Evolutionary conservation across 331 rosid species (phyloP).

Genomic region (Arachis monticola): DNA sequence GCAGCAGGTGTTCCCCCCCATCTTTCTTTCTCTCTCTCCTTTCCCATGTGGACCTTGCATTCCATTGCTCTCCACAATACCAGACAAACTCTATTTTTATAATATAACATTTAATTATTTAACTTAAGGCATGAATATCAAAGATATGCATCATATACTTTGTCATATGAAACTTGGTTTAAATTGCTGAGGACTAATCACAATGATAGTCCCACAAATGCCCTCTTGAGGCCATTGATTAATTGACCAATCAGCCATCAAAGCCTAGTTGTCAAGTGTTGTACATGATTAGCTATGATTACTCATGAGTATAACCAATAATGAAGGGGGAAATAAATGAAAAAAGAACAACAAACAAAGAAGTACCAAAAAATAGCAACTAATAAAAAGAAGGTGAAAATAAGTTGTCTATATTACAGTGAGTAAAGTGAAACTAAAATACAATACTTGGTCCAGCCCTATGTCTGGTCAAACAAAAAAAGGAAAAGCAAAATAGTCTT

Average conservation of each 20-base stretch:
- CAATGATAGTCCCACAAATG: background rate
- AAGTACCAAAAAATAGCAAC: slow-evolving; percentile 22
- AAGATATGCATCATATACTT: too few relatives aligned
- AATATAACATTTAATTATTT: too few relatives aligned
- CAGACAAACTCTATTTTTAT: slow-evolving; percentile 30
- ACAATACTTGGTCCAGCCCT: slow-evolving; percentile 38
- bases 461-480: slow-evolving; percentile 51
- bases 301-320: slow-evolving; percentile 9
- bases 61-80: slow-evolving; percentile 11
- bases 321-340: background rate
- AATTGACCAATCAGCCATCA: background rate
- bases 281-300: background rate
- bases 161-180: background rate
- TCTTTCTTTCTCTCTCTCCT: background rate
- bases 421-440: background rate
- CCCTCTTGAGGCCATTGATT: background rate
- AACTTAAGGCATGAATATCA: too few relatives aligned
- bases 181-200: background rate
- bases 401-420: slow-evolving; percentile 36
- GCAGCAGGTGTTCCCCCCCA: slow-evolving; percentile 42
- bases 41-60: slow-evolving; percentile 39
- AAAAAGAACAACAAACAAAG: background rate
- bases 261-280: background rate
- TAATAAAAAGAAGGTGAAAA: background rate
- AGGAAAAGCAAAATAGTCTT: slow-evolving; percentile 50